Base-by-base conservation (phyloP, 345 rosid genomes). In the Durio zibethinus region DNA sequence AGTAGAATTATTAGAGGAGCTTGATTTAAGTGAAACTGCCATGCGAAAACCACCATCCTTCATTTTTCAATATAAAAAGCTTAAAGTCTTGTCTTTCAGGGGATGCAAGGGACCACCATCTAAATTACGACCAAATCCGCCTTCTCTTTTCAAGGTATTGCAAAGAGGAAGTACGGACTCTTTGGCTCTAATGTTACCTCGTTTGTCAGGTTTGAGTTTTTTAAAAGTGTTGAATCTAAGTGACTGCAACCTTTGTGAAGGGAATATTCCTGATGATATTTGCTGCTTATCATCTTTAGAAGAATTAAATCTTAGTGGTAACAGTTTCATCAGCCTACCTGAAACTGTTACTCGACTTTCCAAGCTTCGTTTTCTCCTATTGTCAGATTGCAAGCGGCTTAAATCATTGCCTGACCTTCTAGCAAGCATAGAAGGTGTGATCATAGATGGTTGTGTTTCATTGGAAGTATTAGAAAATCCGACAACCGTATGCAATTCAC, bases 361-460 rank as follows among this genome's bases (percentile, higher is more conserved):
- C 48, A 27, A 65, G 10, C 80, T 85, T 29, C 42, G 1, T 12
- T 53, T 11, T 38, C 80, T 85, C 20, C 0, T 45, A 16, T 14
- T 87, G 25, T 48, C 50, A 62, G 69, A 65, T n/a, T 87, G 86
- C 64, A 75, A 31, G 79, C 66, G 68, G 70, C 88, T 87, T 56
- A 77, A 50, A 67, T 77, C 78, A 25, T 35, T 87, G 74, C 84
- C 81, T 1, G 84, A 82, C 61, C 84, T 81, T 76, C 88, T 84
- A 57, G 53, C 42, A 10, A 7, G 74, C n/a, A 61, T 80, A 43
- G 20, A 25, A 68, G 25, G 36, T 45, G 25, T 81, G 48, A 52
- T 52, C 43, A 31, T 63, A 36, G 77, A 81, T 52, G 57, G 64
- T 71, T 83, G 88, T 69, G 59, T 67, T 29, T 74, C 84, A 4